Evolutionary conservation across 1,139 yeast genomes (phyloP).

Genomic region (Lodderomyces parapsilosis): DNA sequence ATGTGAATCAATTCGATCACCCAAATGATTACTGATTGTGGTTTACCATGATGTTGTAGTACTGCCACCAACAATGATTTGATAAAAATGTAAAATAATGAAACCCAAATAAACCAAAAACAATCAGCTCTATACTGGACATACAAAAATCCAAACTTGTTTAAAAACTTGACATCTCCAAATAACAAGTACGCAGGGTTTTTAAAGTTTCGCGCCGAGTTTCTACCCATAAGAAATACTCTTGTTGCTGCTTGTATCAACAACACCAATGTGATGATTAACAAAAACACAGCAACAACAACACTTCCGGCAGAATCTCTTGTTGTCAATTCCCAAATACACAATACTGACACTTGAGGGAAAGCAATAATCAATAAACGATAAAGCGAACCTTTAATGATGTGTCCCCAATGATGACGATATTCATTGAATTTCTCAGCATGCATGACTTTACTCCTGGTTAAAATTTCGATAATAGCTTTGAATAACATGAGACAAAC

Average conservation of each 20-base stretch:
- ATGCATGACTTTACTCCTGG: slow-evolving; percentile 59
- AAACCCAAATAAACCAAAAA: slow-evolving; percentile 75
- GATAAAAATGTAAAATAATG: slow-evolving; percentile 63
- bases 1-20: slow-evolving; percentile 71
- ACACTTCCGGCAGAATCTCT: slow-evolving; percentile 83
- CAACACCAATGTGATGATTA: slow-evolving; percentile 55
- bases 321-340: slow-evolving; percentile 85
- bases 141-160: slow-evolving; percentile 89
- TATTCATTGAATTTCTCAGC: slow-evolving; percentile 71
- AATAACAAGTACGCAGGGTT: slow-evolving; percentile 91
- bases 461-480: slow-evolving; percentile 68
- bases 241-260: slow-evolving; percentile 72
- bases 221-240: slow-evolving; percentile 69
- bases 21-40: slow-evolving; percentile 76
- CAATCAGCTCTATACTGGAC: slow-evolving; percentile 88
- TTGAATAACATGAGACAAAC: slow-evolving; percentile 67
- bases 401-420: slow-evolving; percentile 75
- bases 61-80: slow-evolving; percentile 87
- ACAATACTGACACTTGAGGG: slow-evolving; percentile 80
- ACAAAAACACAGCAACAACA: slow-evolving; percentile 71
- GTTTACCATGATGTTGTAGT: slow-evolving; percentile 75
- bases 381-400: slow-evolving; percentile 85
- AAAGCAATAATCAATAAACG: slow-evolving; percentile 78
- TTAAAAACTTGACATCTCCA: slow-evolving; percentile 79
- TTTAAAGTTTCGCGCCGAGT: slow-evolving; percentile 69